Conservation (phyloP, 202 grass and related monocot genomes). For the Zizania palustris region DNA sequence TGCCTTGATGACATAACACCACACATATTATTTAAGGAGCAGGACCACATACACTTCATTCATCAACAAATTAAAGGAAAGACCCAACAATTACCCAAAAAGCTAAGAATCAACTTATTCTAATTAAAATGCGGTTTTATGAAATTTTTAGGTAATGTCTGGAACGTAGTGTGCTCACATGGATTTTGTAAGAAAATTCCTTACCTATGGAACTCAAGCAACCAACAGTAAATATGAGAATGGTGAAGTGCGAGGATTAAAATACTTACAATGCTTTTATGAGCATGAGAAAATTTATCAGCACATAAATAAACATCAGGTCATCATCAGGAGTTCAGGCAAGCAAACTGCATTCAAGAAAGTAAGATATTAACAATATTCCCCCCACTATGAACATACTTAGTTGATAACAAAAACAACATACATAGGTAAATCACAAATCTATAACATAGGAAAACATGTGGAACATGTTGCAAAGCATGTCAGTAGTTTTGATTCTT, state of each 20-base stretch:
- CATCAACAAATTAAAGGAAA: constrained; percentile 14
- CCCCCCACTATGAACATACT: constrained; percentile 17
- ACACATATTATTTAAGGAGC: neutral
- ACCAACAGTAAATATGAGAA: constrained; percentile 16
- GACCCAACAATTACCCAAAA: neutral
- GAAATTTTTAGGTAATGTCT: neutral
- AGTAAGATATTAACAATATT: constrained; percentile 40
- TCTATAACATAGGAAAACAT: too few species aligned
- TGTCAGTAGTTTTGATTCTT: constrained; percentile 78
- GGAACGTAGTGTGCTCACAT: neutral
- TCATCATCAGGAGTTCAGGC: constrained; percentile 79
- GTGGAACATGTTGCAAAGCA: constrained; percentile 89
- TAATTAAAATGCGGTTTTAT: constrained; percentile 16
- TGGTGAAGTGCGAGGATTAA: neutral
- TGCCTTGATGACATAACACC: constrained; percentile 46
- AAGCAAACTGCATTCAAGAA: constrained; percentile 83
- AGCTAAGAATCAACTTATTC: constrained; percentile 28
- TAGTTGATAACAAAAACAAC: neutral
- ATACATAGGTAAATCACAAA: too few species aligned
- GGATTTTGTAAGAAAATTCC: constrained; percentile 13
- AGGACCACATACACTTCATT: neutral
- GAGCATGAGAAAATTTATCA: constrained; percentile 83
- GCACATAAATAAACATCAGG: constrained; percentile 94
- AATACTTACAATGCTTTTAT: constrained; percentile 88
- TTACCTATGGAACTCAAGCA: constrained; percentile 2